These are phyloP conservation scores for Filobasidium uniguttulatum DNA, from an alignment of 1,284 basidiomycete species.

Conservation along the genomic window DNA sequence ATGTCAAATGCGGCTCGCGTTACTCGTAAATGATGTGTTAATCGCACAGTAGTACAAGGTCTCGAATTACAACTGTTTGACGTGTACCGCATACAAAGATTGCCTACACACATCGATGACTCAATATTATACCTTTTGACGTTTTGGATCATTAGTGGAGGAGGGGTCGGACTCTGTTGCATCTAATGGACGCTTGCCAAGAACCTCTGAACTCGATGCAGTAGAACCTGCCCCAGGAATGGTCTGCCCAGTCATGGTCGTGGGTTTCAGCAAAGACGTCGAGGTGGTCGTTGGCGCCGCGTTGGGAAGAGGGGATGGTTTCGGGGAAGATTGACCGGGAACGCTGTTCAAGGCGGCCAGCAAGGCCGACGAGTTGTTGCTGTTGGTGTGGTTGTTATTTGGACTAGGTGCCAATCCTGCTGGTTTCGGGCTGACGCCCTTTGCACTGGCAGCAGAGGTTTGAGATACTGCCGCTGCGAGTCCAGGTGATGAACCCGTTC, in stretches of 20 bases:
- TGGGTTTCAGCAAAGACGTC: too few relatives aligned
- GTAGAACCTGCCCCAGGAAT: background rate
- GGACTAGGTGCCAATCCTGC: background rate
- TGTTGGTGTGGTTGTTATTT: too few relatives aligned
- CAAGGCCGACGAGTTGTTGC: too few relatives aligned
- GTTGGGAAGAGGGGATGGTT: background rate
- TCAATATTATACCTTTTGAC: slow-evolving; percentile 2
- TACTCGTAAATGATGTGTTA: too few relatives aligned
- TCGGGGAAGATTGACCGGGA: background rate
- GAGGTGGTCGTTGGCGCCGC: background rate
- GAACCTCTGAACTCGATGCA: background rate
- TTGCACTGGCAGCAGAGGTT: background rate
- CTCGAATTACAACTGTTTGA: too few relatives aligned
- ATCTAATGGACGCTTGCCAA: background rate
- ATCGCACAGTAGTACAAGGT: too few relatives aligned
- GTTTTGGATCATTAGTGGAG: slow-evolving; percentile 1
- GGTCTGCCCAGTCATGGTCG: too few relatives aligned
- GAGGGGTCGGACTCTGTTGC: background rate
- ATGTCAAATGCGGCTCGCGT: too few relatives aligned
- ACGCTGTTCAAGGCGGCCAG: background rate
- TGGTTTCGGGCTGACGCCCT: background rate
- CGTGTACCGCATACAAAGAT: too few relatives aligned
- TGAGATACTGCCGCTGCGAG: background rate
- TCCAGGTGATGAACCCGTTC: background rate
- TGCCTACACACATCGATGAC: too few relatives aligned